Conservation (phyloP, 2,329 filamentous ascomycete species). For the Colletotrichum spinosum region DNA sequence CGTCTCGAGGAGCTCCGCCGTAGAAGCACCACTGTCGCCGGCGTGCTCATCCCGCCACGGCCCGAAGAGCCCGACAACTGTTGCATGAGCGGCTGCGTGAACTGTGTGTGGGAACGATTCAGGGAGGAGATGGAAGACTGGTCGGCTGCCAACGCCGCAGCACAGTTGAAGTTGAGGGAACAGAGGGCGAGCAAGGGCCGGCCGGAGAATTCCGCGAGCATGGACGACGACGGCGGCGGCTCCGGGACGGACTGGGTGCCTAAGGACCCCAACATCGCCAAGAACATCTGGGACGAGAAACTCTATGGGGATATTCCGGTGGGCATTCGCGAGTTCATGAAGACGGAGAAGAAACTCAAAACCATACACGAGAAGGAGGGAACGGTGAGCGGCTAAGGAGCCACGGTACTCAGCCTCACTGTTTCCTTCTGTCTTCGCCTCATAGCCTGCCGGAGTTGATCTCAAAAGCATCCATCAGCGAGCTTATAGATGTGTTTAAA, state of each 20-base stretch:
- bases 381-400: constrained; percentile 54
- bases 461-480: constrained; percentile 15
- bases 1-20: constrained; percentile 68
- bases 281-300: constrained; percentile 71
- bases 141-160: constrained; percentile 74
- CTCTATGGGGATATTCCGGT: constrained; percentile 87
- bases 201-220: constrained; percentile 61
- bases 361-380: constrained; percentile 74
- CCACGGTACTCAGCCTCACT: constrained; percentile 19
- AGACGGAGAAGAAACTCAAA: constrained; percentile 90
- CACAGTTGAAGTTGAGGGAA: constrained; percentile 64
- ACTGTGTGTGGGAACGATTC: constrained; percentile 95
- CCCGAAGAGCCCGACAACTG: constrained; percentile 96
- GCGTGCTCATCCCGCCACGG: constrained; percentile 83
- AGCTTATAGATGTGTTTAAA: constrained; percentile 20
- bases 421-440: constrained; percentile 1
- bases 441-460: constrained; percentile 22
- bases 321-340: constrained; percentile 97
- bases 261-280: constrained; percentile 54
- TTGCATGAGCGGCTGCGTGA: constrained; percentile 98
- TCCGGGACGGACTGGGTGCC: constrained; percentile 76
- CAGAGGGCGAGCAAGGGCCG: constrained; percentile 38
- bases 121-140: constrained; percentile 94
- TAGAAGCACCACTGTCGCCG: constrained; percentile 76
- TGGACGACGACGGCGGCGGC: constrained; percentile 85